Evolutionary conservation across 495 filamentous ascomycete genomes (phyloP), one percentile per base, ranked within the genome.

Genomic region (Xylaria intraflava): DNA sequence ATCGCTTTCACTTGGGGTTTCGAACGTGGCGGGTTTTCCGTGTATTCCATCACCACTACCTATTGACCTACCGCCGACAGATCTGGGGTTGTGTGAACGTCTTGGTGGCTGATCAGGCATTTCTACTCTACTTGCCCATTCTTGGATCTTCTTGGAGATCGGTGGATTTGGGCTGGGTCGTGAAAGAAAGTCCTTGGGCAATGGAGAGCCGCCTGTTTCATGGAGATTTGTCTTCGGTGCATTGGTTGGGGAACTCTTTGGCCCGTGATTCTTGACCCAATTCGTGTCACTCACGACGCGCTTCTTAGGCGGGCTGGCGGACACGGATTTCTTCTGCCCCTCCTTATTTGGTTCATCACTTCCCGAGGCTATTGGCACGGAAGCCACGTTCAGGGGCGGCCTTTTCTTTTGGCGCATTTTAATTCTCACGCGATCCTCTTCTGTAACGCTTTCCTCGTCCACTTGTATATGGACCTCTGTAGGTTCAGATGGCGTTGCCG

Each of bases 211-310:
- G 20, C 44, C 64, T 14, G 27, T 42, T 27, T 67, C 69, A 14
- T 74, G 80, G 14, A 73, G 54, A 49, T 64, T 71, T 7, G 61
- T 17, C 35, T 65, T 65, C 16, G 57, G 62, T 31, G 57, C 60
- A 39, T 43, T 62, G 43, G 66, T 72, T 0, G 70, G 63, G 4
- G 72, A 66, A 41, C 68, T 78, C 56, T 72, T 76, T 52, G 76
- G 78, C 40, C 73, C 75, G 49, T 70, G 66, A 26, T 70, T 64
- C 62, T 77, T 79, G 69, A 79, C 76, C 87, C 87, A 92, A 57
- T 92, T 84, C 35, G 83, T 82, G 68, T 92, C 88, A 59, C 87
- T 90, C 19, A 92, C 77, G 20, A 92, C 83, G 43, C 87, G 78
- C 72, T 89, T 92, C 59, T 83, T 82, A 6, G 88, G 88, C 17